phyloP scores from a whole-genome alignment of 2,329 filamentous ascomycete genomes.

The Phialophora chinensis region DNA sequence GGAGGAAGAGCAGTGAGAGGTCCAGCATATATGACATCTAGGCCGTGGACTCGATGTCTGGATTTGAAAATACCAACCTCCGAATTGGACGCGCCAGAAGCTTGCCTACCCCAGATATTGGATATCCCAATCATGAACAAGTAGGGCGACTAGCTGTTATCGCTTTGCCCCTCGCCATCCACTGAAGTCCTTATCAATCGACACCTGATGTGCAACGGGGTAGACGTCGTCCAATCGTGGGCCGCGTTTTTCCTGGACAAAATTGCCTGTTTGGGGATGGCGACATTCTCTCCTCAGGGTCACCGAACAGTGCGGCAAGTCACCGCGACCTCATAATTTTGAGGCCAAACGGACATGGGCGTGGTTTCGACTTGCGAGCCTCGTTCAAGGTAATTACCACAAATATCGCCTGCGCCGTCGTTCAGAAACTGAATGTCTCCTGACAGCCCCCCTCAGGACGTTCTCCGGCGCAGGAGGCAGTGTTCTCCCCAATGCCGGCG shows the following conservation, averaged over 20 bases:
- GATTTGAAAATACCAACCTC: slow-evolving; percentile 19
- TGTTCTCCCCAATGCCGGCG: slow-evolving; percentile 85
- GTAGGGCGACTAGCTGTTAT: slow-evolving; percentile 14
- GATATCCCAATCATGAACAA: neutral
- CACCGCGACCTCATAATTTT: slow-evolving; percentile 21
- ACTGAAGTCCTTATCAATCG: slow-evolving; percentile 32
- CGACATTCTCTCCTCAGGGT: slow-evolving; percentile 16
- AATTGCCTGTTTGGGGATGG: slow-evolving; percentile 30
- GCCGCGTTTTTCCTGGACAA: slow-evolving; percentile 20
- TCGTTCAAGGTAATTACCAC: slow-evolving; percentile 12
- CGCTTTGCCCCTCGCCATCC: slow-evolving; percentile 13
- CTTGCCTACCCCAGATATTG: slow-evolving; percentile 9
- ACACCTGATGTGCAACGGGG: slow-evolving; percentile 22
- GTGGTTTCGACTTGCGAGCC: neutral
- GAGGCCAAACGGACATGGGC: slow-evolving; percentile 4
- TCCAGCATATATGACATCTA: slow-evolving; percentile 17
- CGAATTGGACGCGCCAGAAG: neutral
- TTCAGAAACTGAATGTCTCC: slow-evolving; percentile 3
- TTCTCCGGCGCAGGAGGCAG: slow-evolving; percentile 73
- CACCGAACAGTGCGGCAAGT: slow-evolving; percentile 15
- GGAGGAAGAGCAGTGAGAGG: neutral
- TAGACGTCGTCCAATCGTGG: slow-evolving; percentile 26
- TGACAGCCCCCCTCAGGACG: slow-evolving; percentile 10
- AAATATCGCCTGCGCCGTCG: neutral
- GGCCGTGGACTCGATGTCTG: slow-evolving; percentile 22